A percentile compares a stretch with the other conserved stretches of the same genome.
phyloP scores from a whole-genome alignment of 345 rosid genomes.

The Citropsis articulata region DNA sequence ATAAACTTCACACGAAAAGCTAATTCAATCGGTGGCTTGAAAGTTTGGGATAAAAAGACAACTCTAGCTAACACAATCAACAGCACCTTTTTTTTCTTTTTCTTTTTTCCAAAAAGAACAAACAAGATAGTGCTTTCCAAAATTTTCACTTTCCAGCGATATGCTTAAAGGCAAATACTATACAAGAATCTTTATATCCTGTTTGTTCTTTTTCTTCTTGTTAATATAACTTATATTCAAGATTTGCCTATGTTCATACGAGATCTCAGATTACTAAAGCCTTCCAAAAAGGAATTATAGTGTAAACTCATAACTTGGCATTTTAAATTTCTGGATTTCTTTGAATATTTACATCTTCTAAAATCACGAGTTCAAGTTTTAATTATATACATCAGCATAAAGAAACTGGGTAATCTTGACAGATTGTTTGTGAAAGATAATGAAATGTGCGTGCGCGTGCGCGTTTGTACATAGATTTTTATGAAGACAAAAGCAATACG shows the following conservation, averaged over 20 bases:
- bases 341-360: neutral
- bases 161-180: slow-evolving; percentile 10
- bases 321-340: neutral
- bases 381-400: too few species aligned
- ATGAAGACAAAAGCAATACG: neutral
- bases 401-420: too few species aligned
- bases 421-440: too few species aligned
- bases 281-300: neutral
- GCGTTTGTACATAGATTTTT: too few species aligned
- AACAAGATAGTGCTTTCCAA: slow-evolving; percentile 13
- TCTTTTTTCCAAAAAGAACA: neutral
- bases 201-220: neutral
- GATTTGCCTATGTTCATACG: neutral
- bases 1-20: neutral
- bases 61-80: neutral
- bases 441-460: too few species aligned
- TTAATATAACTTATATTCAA: too few species aligned
- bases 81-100: neutral
- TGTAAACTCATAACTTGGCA: neutral
- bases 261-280: neutral
- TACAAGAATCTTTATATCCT: neutral
- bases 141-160: slow-evolving; percentile 9
- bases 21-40: neutral
- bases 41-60: neutral
- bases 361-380: too few species aligned